A percentile compares a stretch with the other conserved stretches of the same genome.
Evolutionary conservation across 345 rosid species (phyloP).

Genomic region (Pelargonium nanum): DNA sequence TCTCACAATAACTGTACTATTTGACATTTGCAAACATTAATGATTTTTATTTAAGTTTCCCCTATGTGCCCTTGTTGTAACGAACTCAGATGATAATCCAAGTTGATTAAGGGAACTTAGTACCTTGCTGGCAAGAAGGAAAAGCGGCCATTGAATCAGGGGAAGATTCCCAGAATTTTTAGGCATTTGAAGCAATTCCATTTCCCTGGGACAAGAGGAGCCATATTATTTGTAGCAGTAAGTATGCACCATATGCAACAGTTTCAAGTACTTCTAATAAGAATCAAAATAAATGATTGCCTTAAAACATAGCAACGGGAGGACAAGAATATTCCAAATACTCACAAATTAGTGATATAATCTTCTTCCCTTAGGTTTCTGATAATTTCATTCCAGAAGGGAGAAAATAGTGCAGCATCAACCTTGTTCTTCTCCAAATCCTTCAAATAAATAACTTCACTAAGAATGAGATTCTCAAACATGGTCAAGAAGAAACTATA

Average conservation of each 20-base stretch:
- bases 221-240: not conserved
- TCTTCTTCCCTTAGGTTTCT: conserved; percentile 88
- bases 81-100: not conserved
- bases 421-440: conserved; percentile 47
- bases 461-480: conserved; percentile 8
- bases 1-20: no score
- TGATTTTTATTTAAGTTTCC: no score
- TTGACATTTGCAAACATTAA: no score
- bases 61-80: not conserved
- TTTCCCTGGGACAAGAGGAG: conserved; percentile 41
- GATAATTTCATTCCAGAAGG: conserved; percentile 93
- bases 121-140: conserved; percentile 99
- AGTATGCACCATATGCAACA: not conserved
- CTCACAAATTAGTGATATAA: conserved; percentile 75
- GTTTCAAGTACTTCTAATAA: not conserved
- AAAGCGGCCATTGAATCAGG: conserved; percentile 92
- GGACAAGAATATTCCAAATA: conserved; percentile 2
- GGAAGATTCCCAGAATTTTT: conserved; percentile 74
- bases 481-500: conserved; percentile 5
- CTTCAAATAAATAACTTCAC: conserved; percentile 19
- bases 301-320: not conserved
- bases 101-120: conserved; percentile 8
- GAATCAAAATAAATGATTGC: not conserved
- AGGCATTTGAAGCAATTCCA: conserved; percentile 92
- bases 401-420: conserved; percentile 82